These are phyloP conservation scores for Backusella morwellensis DNA, from an alignment of 192 early-diverging fungal genomes.

Conservation along the genomic window DNA sequence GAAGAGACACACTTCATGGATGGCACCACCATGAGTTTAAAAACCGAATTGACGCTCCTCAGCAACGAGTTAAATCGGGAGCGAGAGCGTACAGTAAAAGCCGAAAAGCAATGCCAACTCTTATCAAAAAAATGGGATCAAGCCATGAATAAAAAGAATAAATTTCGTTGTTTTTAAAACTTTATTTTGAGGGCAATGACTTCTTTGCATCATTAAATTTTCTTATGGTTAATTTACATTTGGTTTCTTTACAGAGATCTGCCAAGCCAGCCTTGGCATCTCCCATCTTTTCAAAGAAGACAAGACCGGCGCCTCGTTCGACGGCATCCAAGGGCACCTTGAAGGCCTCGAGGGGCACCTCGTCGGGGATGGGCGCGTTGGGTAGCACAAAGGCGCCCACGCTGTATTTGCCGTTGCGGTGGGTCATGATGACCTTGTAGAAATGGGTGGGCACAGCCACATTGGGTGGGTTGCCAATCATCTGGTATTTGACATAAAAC, in stretches of 20 bases:
- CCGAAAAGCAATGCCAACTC: conserved; percentile 34
- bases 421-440: conserved; percentile 85
- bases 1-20: neutral
- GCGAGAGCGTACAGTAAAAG: conserved; percentile 35
- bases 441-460: conserved; percentile 92
- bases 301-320: conserved; percentile 65
- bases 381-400: conserved; percentile 82
- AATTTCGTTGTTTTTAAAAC: conserved; percentile 51
- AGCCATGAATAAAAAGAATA: conserved; percentile 41
- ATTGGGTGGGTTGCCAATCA: conserved; percentile 85
- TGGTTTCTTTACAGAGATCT: conserved; percentile 47
- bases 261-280: conserved; percentile 37
- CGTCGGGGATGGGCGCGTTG: conserved; percentile 68
- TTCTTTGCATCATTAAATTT: conserved; percentile 38
- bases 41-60: neutral
- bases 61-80: conserved; percentile 26
- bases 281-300: conserved; percentile 63
- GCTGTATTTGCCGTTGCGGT: conserved; percentile 48
- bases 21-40: neutral
- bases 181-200: conserved; percentile 37
- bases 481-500: conserved; percentile 82
- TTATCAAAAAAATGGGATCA: conserved; percentile 42
- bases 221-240: conserved; percentile 39
- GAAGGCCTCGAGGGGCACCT: conserved; percentile 65
- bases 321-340: conserved; percentile 73